A percentile compares a stretch with the other conserved stretches of the same genome.
phyloP scores from a whole-genome alignment of 2,329 filamentous ascomycete genomes.

The Aureobasidium sp. region DNA sequence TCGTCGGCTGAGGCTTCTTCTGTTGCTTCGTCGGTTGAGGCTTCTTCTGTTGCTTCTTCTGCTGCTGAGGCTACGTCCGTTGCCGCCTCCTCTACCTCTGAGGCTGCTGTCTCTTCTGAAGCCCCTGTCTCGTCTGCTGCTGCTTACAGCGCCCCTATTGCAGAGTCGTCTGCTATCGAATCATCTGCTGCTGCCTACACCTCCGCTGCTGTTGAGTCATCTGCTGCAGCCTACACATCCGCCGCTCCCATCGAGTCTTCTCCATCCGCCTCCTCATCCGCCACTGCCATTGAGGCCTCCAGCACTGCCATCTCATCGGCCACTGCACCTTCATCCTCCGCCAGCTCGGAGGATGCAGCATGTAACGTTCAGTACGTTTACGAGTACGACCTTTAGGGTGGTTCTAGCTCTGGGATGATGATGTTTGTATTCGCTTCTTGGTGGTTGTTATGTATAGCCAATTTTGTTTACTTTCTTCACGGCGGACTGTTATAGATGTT shows the following conservation, averaged over 20 bases:
- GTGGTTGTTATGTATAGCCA: not conserved
- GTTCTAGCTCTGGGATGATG: not conserved
- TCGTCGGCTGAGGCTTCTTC: conserved; percentile 6
- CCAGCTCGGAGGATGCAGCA: not conserved
- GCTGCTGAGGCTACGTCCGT: too few relatives aligned
- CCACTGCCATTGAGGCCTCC: not conserved
- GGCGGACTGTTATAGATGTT: too few relatives aligned
- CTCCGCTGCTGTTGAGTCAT: not conserved
- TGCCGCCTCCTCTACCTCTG: too few relatives aligned
- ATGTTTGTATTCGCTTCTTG: not conserved
- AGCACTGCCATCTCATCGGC: not conserved
- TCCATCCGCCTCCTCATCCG: not conserved
- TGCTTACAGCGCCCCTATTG: too few relatives aligned
- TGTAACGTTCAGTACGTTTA: conserved; percentile 19
- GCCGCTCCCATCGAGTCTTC: not conserved
- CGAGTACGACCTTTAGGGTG: conserved; percentile 13
- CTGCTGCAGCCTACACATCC: not conserved
- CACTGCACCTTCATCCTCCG: not conserved
- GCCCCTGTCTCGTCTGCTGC: not conserved
- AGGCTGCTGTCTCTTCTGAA: not conserved
- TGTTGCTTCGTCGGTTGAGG: conserved; percentile 5
- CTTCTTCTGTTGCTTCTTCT: conserved; percentile 10
- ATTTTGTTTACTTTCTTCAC: too few relatives aligned
- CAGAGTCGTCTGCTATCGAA: too few relatives aligned
- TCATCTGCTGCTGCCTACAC: too few relatives aligned